Evolutionary conservation across 2,329 filamentous ascomycete genomes (phyloP), one percentile per base, ranked within the genome.

Genomic region (Alternaria hordeiaustralica): DNA sequence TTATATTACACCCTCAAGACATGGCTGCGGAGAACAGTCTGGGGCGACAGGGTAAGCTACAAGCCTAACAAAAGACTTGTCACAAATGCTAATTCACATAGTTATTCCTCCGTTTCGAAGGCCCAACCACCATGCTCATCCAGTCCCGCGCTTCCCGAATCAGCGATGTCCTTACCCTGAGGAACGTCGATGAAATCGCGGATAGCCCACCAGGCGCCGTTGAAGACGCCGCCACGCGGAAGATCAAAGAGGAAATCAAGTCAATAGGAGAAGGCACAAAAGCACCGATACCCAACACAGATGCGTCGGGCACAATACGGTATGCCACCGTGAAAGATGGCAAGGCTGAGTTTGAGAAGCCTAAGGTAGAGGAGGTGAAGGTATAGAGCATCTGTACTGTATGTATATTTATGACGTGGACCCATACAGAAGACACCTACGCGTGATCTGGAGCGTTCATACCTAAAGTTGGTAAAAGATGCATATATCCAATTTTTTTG

Each of bases 171-270:
- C 84, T 99, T 68, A 92, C 90, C 5, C 85, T 86, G 26, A 87
- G 90, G 54, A 90, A 99, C 69, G 88, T 98, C 60, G 94, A 97
- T 70, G 96, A 98, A 81, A 92, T 97, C 64, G 95, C 95, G 1
- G 91, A 94, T 75, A 85, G 89, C 6, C 91, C 94, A 30, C 88
- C 93, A 0, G 95, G 94, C 1, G 85, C 86, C 2, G 86, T 92
- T 0, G 83, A 88, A 3, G 83, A 87, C 36, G 89, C 89, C 2
- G 75, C 78, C 1, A 54, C 72, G 2, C 68, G 71, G 18, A 79
- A 78, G 61, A 79, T 79, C 61, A 71, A 72, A 25, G 72, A 77
- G n/a, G 77, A 79, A 47, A 75, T 79, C 64, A 78, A 75, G 62
- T 72, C 76, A 13, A 75, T 79, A 44, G 70, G 51, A 36, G 60